Base-by-base conservation (phyloP, 2,329 filamentous ascomycete species). In the Diaporthe ampelina region DNA sequence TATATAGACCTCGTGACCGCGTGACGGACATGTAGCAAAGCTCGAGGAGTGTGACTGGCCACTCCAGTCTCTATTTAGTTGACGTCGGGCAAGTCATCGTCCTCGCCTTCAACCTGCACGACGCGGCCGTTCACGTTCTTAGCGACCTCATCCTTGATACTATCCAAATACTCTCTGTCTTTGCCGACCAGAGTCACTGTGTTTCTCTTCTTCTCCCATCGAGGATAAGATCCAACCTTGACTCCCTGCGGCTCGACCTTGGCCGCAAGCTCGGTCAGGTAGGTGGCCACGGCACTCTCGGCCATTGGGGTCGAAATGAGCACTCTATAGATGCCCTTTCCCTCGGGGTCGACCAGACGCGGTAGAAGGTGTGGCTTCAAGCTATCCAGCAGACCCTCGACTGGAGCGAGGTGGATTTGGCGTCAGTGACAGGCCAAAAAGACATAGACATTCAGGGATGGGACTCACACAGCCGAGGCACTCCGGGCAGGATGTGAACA, bases 141-240 rank as follows among this genome's bases (percentile, higher is more conserved):
- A 81, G 94, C 90, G 4, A 98, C 94, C 81, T 98, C 95, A 0
- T 88, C 84, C 19, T 97, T 90, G 76, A 98, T 83, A 68, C 91
- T 92, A 81, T 98, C 94, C 81, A 98, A 89, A 78, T 91, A 96
- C 32, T 90, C 92, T 77, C 89, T 87, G 81, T 98, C 94, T 87
- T 84, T 86, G 78, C 91, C 91, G 26, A 98, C 95, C 70, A 99
- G 86, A 15, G 96, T 98, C 63, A 98, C 95, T 0, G 95, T 97
- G 83, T 98, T 98, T 76, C 88, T 88, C 79, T 91, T 91, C 87
- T 94, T 96, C 7, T 94, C 94, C 95, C 95, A 98, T 72, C 95
- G 88, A 48, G 97, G 97, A 84, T 99, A 98, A 83, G 94, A 97
- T 61, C 97, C 97, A 21, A 98, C 95, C 85, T 98, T 98, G 79